phyloP scores from a whole-genome alignment of 805 yeast species.

The Lipomyces oligophaga region DNA sequence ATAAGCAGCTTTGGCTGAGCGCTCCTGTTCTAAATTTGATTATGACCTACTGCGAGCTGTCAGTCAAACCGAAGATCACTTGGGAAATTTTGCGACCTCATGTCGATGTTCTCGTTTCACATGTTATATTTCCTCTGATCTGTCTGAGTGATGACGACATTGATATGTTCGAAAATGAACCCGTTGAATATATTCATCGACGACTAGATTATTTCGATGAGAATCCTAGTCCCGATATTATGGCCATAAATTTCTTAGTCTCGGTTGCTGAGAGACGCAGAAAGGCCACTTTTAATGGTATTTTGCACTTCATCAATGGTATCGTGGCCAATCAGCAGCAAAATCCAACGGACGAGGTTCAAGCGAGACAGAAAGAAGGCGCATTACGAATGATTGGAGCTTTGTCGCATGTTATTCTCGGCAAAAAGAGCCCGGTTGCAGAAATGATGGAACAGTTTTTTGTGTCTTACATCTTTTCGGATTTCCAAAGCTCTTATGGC shows the following conservation, averaged over 20 bases:
- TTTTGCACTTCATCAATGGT: slow-evolving; percentile 56
- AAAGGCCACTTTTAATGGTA: slow-evolving; percentile 55
- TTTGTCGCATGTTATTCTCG: slow-evolving; percentile 53
- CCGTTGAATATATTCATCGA: slow-evolving; percentile 78
- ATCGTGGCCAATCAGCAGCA: slow-evolving; percentile 34
- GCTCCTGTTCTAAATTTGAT: slow-evolving; percentile 61
- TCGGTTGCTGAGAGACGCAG: slow-evolving; percentile 69
- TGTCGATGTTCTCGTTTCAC: slow-evolving; percentile 59
- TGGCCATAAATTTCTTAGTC: slow-evolving; percentile 69
- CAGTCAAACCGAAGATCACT: slow-evolving; percentile 54
- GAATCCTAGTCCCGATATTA: slow-evolving; percentile 63
- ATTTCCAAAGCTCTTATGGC: slow-evolving; percentile 52
- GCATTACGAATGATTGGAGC: slow-evolving; percentile 74
- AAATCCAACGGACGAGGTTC: slow-evolving; percentile 38
- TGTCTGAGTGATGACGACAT: slow-evolving; percentile 65
- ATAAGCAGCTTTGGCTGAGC: slow-evolving; percentile 63
- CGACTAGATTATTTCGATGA: slow-evolving; percentile 62
- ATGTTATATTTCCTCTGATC: slow-evolving; percentile 70
- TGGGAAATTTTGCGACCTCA: slow-evolving; percentile 69
- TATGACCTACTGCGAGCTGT: slow-evolving; percentile 31
- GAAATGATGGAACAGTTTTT: slow-evolving; percentile 68
- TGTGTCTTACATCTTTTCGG: slow-evolving; percentile 62
- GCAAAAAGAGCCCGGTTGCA: slow-evolving; percentile 53
- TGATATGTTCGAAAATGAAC: slow-evolving; percentile 79
- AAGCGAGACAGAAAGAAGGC: slow-evolving; percentile 70